Evolutionary conservation across 75 land plant species (phyloP).

Genomic region (Sequoiadendron giganteum): DNA sequence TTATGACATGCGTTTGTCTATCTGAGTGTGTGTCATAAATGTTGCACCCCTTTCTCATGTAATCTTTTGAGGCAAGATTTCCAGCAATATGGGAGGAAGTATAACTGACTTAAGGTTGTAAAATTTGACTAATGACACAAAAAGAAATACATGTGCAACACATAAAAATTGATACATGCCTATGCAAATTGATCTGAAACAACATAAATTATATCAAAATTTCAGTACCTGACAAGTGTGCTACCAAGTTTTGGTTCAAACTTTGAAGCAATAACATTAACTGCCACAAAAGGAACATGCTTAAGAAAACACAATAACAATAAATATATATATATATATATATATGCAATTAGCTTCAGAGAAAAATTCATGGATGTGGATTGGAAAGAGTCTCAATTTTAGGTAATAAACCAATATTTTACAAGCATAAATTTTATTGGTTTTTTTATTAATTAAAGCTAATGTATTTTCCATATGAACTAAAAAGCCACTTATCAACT

Average conservation of each 20-base stretch:
- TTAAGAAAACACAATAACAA: neutral
- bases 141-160: neutral
- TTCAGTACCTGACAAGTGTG: constrained; percentile 52
- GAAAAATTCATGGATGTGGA: neutral
- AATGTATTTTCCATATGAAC: neutral
- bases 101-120: neutral
- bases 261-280: constrained; percentile 60
- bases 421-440: neutral
- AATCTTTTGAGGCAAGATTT: neutral
- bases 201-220: neutral
- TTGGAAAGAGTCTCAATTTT: neutral
- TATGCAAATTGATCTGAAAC: neutral
- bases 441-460: neutral
- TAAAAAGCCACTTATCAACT: neutral
- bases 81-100: neutral
- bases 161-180: neutral
- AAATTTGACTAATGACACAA: neutral
- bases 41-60: neutral
- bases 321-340: neutral
- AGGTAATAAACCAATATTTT: neutral
- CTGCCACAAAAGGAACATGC: constrained; percentile 28
- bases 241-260: constrained; percentile 71
- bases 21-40: neutral
- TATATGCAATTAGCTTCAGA: neutral
- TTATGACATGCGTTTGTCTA: neutral